These are phyloP conservation scores for Polytolypa hystricis DNA, from an alignment of 2,329 filamentous ascomycete species.

Conservation along the genomic window DNA sequence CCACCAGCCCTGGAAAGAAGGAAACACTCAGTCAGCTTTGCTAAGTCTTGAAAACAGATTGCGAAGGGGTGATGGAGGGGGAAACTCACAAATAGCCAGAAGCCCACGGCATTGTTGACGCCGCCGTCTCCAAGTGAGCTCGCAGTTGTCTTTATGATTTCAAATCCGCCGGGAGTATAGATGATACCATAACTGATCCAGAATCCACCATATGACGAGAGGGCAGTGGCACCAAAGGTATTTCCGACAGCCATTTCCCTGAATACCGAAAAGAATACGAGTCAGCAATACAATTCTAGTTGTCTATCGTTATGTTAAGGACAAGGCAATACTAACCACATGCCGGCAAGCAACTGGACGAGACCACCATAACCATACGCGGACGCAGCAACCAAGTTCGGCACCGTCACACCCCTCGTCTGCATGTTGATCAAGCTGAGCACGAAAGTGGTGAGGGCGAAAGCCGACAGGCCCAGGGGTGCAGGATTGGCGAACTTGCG, in stretches of 20 bases:
- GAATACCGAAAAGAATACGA: conserved; percentile 1
- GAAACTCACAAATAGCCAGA: conserved; percentile 54
- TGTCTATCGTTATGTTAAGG: background rate
- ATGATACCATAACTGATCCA: conserved; percentile 68
- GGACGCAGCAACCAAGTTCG: conserved; percentile 57
- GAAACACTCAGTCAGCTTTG: conserved; percentile 1
- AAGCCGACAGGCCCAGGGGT: conserved; percentile 64
- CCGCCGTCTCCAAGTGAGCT: conserved; percentile 23
- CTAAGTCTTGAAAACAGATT: background rate
- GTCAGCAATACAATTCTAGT: background rate
- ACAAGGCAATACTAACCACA: conserved; percentile 53
- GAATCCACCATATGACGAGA: conserved; percentile 75
- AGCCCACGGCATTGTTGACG: conserved; percentile 53
- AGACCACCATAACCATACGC: conserved; percentile 69
- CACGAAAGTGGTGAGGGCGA: conserved; percentile 74
- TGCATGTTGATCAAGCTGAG: conserved; percentile 64
- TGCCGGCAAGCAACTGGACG: conserved; percentile 69
- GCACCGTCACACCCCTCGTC: conserved; percentile 46
- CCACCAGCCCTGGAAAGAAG: conserved; percentile 54
- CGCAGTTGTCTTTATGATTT: conserved; percentile 42
- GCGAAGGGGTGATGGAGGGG: background rate
- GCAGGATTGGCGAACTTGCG: conserved; percentile 72
- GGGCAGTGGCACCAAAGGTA: conserved; percentile 71
- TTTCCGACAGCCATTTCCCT: conserved; percentile 85
- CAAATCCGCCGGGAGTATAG: conserved; percentile 55